A percentile compares a stretch with the other conserved stretches of the same genome.
Evolutionary conservation across 805 yeast genomes (phyloP).

Genomic region (Millerozyma miso): DNA sequence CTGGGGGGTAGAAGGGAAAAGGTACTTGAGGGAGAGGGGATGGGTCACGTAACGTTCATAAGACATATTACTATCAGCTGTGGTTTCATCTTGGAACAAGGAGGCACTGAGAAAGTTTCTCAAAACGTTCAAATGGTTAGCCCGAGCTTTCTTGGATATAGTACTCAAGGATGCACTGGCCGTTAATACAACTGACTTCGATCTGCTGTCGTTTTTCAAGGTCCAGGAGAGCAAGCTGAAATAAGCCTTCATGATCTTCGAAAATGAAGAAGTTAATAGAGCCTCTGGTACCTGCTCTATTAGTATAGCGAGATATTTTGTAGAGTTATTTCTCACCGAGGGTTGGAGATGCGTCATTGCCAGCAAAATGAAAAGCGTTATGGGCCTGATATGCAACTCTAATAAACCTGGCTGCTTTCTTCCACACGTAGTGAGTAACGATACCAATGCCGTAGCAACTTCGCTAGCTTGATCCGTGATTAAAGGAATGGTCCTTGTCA

Average conservation of each 20-base stretch:
- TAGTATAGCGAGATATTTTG: slow-evolving; percentile 59
- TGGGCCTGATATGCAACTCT: slow-evolving; percentile 53
- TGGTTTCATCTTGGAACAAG: slow-evolving; percentile 22
- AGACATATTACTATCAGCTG: slow-evolving; percentile 10
- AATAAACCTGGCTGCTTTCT: slow-evolving; percentile 50
- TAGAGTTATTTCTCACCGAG: slow-evolving; percentile 69
- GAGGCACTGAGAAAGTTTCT: slow-evolving; percentile 44
- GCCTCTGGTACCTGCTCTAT: slow-evolving; percentile 52
- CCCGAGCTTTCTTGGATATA: slow-evolving; percentile 33
- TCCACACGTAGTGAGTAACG: slow-evolving; percentile 46
- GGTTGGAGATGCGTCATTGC: slow-evolving; percentile 92
- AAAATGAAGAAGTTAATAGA: slow-evolving; percentile 60
- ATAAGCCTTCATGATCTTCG: slow-evolving; percentile 62
- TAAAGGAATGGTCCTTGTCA: slow-evolving; percentile 57
- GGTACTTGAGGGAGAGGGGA: slow-evolving; percentile 47
- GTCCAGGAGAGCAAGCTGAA: slow-evolving; percentile 78
- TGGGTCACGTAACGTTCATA: slow-evolving; percentile 27
- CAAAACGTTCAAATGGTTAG: slow-evolving; percentile 40
- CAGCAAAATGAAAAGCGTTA: slow-evolving; percentile 74
- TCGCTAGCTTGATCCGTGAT: slow-evolving; percentile 60
- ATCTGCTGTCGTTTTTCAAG: slow-evolving; percentile 33
- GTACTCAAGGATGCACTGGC: slow-evolving; percentile 30
- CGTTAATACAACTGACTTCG: slow-evolving; percentile 32
- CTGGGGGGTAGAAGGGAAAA: slow-evolving; percentile 53
- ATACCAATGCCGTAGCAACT: slow-evolving; percentile 58